Conservation (phyloP, 306 rosid genomes). For the Fagus sylvatica region DNA sequence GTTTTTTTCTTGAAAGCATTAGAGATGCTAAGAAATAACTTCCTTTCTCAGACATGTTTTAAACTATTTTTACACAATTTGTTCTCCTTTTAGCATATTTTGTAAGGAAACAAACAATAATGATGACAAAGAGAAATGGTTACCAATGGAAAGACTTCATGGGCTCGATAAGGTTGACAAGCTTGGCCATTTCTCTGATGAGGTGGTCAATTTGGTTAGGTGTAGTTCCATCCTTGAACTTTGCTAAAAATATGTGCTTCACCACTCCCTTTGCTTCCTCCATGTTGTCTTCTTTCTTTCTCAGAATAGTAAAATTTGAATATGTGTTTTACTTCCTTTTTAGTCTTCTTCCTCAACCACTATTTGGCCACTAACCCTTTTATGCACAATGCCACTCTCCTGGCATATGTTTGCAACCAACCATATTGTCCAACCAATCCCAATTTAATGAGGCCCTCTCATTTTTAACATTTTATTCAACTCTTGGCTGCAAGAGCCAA, state of each 20-base stretch:
- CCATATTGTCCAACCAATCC: no score
- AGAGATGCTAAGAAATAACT: no score
- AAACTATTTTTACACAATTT: not conserved
- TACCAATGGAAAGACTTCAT: conserved; percentile 1
- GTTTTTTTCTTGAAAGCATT: no score
- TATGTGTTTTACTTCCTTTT: no score
- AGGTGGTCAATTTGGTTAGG: not conserved
- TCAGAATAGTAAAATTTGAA: not conserved
- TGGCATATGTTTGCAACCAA: no score
- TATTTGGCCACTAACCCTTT: no score
- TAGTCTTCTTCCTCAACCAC: no score
- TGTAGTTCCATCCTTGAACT: conserved; percentile 8
- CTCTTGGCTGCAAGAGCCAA: no score
- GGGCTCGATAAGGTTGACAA: not conserved
- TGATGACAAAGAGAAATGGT: not conserved
- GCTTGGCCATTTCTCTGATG: not conserved
- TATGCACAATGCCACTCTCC: no score
- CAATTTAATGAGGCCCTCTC: no score
- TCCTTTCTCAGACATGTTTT: no score
- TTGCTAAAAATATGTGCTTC: not conserved
- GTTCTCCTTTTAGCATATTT: not conserved
- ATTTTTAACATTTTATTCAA: no score
- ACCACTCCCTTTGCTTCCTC: conserved; percentile 1
- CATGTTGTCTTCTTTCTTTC: not conserved
- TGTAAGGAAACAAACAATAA: not conserved